phyloP scores from a whole-genome alignment of 164 flowering plant species.

The Annona squamosa region DNA sequence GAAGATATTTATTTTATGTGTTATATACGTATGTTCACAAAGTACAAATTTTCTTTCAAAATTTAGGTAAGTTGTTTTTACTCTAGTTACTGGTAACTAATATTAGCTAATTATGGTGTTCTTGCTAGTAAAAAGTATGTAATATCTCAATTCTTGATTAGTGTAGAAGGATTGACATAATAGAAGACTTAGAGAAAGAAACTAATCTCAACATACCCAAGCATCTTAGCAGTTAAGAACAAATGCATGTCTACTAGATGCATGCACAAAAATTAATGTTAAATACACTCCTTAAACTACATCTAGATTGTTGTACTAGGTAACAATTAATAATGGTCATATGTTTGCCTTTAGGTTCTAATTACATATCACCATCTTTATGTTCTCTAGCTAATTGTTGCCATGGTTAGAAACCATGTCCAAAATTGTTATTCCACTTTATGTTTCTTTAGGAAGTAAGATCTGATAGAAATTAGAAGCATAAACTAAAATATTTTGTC shows the following conservation, averaged over 20 bases:
- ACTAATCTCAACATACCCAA: slow-evolving; percentile 76
- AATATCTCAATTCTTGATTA: slow-evolving; percentile 6
- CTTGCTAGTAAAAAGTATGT: neutral
- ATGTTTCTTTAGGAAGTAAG: no score
- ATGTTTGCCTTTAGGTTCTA: no score
- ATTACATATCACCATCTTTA: no score
- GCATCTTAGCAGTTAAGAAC: slow-evolving; percentile 74
- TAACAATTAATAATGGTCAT: slow-evolving; percentile 9
- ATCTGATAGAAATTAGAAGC: no score
- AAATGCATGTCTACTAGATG: slow-evolving; percentile 63
- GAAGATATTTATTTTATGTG: no score
- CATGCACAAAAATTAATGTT: slow-evolving; percentile 62
- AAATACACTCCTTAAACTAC: slow-evolving; percentile 93
- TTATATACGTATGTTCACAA: no score
- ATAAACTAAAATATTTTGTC: no score
- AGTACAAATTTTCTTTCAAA: no score
- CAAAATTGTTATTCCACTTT: no score
- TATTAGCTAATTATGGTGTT: neutral
- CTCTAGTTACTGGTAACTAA: neutral
- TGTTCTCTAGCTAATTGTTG: no score
- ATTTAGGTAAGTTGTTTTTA: neutral
- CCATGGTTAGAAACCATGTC: no score
- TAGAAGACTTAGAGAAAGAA: slow-evolving; percentile 69
- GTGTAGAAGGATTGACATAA: slow-evolving; percentile 85
- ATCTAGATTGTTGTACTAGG: slow-evolving; percentile 81